Conservation (phyloP, 2,329 filamentous ascomycete species). For the Sphaerulina vaccinii region DNA sequence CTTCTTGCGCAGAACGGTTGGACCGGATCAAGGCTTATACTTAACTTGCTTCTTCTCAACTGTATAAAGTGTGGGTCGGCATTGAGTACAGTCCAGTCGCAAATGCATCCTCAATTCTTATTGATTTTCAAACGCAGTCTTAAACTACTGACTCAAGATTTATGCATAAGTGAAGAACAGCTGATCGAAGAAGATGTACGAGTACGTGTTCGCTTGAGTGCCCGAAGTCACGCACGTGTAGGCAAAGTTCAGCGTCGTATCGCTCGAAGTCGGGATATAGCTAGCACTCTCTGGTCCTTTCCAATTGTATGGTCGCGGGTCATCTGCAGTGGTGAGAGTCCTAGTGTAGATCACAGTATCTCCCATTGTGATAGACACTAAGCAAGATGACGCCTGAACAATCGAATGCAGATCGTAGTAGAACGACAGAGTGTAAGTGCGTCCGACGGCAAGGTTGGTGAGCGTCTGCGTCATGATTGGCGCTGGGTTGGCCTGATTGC, state of each 20-base stretch:
- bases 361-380: not conserved
- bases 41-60: too few relatives aligned
- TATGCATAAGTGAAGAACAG: not conserved
- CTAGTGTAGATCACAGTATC: not conserved
- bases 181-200: constrained; percentile 1
- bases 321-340: not conserved
- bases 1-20: too few relatives aligned
- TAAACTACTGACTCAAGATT: too few relatives aligned
- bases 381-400: not conserved
- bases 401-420: constrained; percentile 1
- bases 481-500: not conserved
- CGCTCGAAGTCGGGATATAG: not conserved
- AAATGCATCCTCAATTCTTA: too few relatives aligned
- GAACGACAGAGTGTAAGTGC: not conserved
- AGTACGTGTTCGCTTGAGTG: not conserved
- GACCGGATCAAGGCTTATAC: too few relatives aligned
- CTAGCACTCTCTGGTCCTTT: not conserved
- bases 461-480: constrained; percentile 5
- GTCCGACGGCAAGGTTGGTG: not conserved
- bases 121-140: too few relatives aligned
- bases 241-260: not conserved
- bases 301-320: constrained; percentile 3
- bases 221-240: not conserved
- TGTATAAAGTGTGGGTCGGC: too few relatives aligned
- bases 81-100: too few relatives aligned